Evolutionary conservation across 1,139 yeast species (phyloP), one percentile per base, ranked within the genome.

Genomic region (Ogataea hybrid): DNA sequence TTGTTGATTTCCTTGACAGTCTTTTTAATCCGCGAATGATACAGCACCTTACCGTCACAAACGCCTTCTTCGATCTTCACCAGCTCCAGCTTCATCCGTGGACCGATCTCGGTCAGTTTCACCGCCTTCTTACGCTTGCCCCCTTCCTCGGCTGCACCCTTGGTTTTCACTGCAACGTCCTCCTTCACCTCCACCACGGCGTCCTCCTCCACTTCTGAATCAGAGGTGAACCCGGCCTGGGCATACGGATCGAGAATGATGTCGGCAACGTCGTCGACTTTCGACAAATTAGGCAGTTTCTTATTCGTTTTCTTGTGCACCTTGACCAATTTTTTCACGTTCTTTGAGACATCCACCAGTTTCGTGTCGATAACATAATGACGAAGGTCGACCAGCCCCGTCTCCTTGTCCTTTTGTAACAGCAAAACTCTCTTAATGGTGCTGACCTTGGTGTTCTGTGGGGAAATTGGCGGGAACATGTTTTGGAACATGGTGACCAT

Each of bases 41-140:
- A 87, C 48, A 94, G 65, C 14, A 94, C 87, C 67, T 88, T 89
- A 37, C 98, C 98, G 4, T 77, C 70, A 50, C 87, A 80, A 37
- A 90, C 77, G 14, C 95, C 96, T 61, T 92, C 97, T 65, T 92
- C 97, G 46, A 94, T 86, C 68, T 94, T 94, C 43, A 84, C 70
- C 48, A 92, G 70, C 39, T 79, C 70, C 65, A 94, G 70, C 53
- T 78, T 80, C 64, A 94, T 66, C 52, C 99, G 75, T 28, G 99
- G 99, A 0, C 99, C 99, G 43, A 90, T 70, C 65, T 94, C 99
- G 1, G 92, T 86, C 46, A 94, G 72, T 61, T 89, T 89, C 53
- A 94, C 87, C 2, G 98, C 98, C 56, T 87, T 79, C 68, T 89
- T 89, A 50, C 81, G 79, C 25, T 74, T 64, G 44, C 46, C 46